Percentiles rank a stretch among this genome's conserved stretches.
Conservation (phyloP, 176 grass and related monocot species). For the bread wheat (Triticum aestivum) region IWGSC_CS_RefSeq_v2.1 NC_057798.1:780210539-780211038, state of each 20-base stretch:
- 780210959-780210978: background rate
- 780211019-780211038: background rate
- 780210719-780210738: constrained; percentile 47
- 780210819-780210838: constrained; percentile 33
- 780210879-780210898: background rate
- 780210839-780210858: constrained; percentile 17
- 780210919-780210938: background rate
- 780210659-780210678: constrained; percentile 28
- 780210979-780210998: background rate
- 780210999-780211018: background rate
- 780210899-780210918: background rate
- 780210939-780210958: background rate
- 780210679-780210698: constrained; percentile 35
- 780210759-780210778: constrained; percentile 40
- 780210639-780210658: constrained; percentile 18
- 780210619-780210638: constrained; percentile 17
- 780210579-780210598: background rate
- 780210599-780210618: constrained; percentile 7
- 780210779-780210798: constrained; percentile 43
- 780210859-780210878: constrained; percentile 30
- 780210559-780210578: background rate
- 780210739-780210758: constrained; percentile 46
- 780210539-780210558: constrained; percentile 7
- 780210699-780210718: constrained; percentile 51
- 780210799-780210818: constrained; percentile 34